Evolutionary conservation across 495 filamentous ascomycete genomes (phyloP), one percentile per base, ranked within the genome.

Genomic region (Aspergillus incahuasiensis): DNA sequence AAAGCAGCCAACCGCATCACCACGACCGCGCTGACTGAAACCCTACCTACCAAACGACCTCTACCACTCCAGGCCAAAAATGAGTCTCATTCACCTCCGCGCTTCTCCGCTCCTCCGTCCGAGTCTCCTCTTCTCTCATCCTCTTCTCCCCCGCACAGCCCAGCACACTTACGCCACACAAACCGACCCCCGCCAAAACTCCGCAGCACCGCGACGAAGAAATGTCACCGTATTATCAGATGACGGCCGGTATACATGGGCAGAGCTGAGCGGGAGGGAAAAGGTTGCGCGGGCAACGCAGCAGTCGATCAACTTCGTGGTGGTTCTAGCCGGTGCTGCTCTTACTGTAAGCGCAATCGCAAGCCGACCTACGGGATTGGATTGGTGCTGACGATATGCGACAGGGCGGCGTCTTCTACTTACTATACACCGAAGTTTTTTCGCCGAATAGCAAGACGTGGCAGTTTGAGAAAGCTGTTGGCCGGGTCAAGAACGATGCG

Each of bases 381-480:
- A n/a, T n/a, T 34, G 52, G 52, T 40, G 57, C 56, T 68, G 40
- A 60, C 64, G 6, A 44, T 53, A 44, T 40, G 38, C 3, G 24
- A 40, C 66, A 92, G 90, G 85, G 86, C 60, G 84, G 85, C 34
- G 86, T 95, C 18, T 77, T 82, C 56, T 88, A 86, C 56, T 72
- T 95, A 34, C 79, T 98, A 28, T 97, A 89, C 67, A 77, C 79
- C 9, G 94, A 98, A 46, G 88, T 97, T 18, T 86, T 97, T 67
- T 87, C 89, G 12, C 83, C 88, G 2, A 86, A 92, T 66, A 92
- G 89, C 70, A 86, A 87, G 67, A 90, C 86, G 22, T 83, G 82
- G 62, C 87, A 95, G 69, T 98, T 95, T 74, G 96, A 95, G 70
- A 85, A 86, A 41, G 89, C 90, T 1, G 87, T 95, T 30, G 81